Base-by-base conservation (phyloP, 495 filamentous ascomycete species). In the Hypoxylon crocopeplum region DNA sequence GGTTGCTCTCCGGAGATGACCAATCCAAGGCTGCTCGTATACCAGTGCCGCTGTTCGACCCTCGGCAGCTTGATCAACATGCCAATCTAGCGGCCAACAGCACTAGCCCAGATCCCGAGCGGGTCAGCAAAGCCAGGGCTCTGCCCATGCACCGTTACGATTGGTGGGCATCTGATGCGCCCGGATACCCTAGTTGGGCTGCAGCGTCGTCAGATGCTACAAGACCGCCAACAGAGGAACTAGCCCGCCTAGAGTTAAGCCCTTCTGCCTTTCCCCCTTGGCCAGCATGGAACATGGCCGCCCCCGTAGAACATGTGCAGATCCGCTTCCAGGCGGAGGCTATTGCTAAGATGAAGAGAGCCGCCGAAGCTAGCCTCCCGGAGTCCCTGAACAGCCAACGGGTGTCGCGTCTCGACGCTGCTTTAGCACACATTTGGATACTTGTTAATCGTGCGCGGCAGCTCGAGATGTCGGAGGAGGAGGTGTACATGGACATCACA, bases 341-440 rank as follows among this genome's bases (percentile, higher is more conserved):
- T 5, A 44, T 68, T 3, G 46, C 51, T 17, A 55, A 42, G 17
- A 66, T 68, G 60, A 68, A 70, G 25, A 57, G 13, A 19, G 64
- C 64, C 3, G 68, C 60, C 0, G 60, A 71, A 55, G 29, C 51
- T 2, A 55, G 55, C 11, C 32, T 64, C 7, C 69, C 74, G 3
- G 67, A 64, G 5, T 37, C 48, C 3, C 5, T 64, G 7, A 60
- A 56, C 3, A 37, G 20, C 8, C 38, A 62, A 16, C 65, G 36
- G 24, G 47, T 76, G 22, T 73, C 69, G 0, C 67, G 71, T 32
- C 69, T 72, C 17, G 75, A 79, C 38, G 68, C 75, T 1, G 42
- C 70, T 25, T 33, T 77, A 5, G 75, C 71, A 10, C 74, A 77
- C 39, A 53, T 77, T 25, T 79, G 75, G 75, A 65, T 70, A 2